Conservation (phyloP, 345 rosid species). For the Brassica incana region DNA sequence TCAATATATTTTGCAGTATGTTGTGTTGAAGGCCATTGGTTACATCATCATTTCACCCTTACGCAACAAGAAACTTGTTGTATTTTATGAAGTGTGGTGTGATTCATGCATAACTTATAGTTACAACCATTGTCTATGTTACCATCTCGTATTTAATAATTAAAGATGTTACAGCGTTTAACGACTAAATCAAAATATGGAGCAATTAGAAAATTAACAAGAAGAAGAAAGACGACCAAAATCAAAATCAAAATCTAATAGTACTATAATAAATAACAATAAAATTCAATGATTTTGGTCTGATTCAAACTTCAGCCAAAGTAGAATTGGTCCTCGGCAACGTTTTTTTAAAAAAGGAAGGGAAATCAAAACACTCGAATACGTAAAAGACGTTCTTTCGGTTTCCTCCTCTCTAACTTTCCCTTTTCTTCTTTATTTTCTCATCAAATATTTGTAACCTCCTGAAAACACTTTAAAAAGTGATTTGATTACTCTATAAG, state of each 20-base stretch:
- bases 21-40: no score
- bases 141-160: background rate
- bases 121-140: background rate
- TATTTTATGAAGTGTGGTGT: background rate
- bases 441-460: slow-evolving; percentile 1
- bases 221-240: background rate
- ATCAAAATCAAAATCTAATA: background rate
- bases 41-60: background rate
- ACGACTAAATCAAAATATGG: background rate
- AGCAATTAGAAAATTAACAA: background rate
- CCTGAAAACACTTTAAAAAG: background rate
- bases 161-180: background rate
- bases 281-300: background rate
- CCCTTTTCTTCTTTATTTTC: slow-evolving; percentile 1
- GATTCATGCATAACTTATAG: background rate
- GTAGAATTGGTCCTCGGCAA: background rate
- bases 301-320: background rate
- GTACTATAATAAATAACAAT: no score
- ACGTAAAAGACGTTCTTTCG: background rate
- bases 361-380: background rate
- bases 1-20: no score
- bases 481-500: no score
- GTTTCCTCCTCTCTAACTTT: background rate
- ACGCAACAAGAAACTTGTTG: background rate
- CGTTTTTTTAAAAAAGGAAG: no score